Conservation (phyloP, 2,329 filamentous ascomycete genomes). For the Colletotrichum somersetense region DNA sequence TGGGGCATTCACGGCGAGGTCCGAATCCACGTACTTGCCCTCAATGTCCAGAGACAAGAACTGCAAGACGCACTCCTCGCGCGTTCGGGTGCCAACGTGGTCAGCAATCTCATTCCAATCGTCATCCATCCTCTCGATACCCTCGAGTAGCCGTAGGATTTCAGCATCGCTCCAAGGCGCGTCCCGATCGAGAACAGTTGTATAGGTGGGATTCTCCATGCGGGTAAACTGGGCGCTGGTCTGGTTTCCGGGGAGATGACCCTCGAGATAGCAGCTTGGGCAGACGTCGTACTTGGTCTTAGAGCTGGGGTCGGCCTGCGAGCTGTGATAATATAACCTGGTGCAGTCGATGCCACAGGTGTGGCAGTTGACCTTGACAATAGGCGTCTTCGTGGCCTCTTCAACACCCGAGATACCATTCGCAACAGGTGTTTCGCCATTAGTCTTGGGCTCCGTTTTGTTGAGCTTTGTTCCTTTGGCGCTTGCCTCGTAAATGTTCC, state of each 20-base stretch:
- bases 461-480: slow-evolving; percentile 81
- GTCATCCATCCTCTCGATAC: slow-evolving; percentile 91
- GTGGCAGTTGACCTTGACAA: slow-evolving; percentile 83
- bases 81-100: slow-evolving; percentile 89
- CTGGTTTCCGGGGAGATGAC: slow-evolving; percentile 83
- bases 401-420: slow-evolving; percentile 74
- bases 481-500: slow-evolving; percentile 95
- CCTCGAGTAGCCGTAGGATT: slow-evolving; percentile 89
- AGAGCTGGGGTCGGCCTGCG: slow-evolving; percentile 68
- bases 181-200: slow-evolving; percentile 82
- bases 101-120: slow-evolving; percentile 95
- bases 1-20: slow-evolving; percentile 64
- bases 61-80: slow-evolving; percentile 96
- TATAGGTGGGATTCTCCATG: slow-evolving; percentile 89
- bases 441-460: slow-evolving; percentile 77
- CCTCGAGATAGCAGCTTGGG: slow-evolving; percentile 89
- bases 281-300: slow-evolving; percentile 89
- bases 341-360: slow-evolving; percentile 93
- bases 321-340: slow-evolving; percentile 70
- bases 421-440: slow-evolving; percentile 76
- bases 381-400: slow-evolving; percentile 73
- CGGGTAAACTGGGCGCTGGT: slow-evolving; percentile 86
- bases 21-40: slow-evolving; percentile 93
- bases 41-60: slow-evolving; percentile 98
- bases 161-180: slow-evolving; percentile 93